Conservation (phyloP, 345 rosid species). For the Angophora floribunda region DNA sequence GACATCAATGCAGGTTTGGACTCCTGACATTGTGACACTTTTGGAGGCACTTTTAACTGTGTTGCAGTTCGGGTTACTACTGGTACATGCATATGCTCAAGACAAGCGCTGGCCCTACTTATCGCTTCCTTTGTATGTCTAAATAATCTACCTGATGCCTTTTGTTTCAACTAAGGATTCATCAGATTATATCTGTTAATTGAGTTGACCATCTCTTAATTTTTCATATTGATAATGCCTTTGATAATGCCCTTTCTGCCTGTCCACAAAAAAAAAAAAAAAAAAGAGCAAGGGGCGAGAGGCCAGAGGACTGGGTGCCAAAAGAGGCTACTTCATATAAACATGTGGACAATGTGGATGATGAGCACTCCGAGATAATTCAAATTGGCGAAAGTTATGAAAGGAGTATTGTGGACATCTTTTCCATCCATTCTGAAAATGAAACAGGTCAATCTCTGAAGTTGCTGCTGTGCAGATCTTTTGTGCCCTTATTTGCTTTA, state of each 20-base stretch:
- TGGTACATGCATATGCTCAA: constrained; percentile 80
- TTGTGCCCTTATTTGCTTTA: not conserved
- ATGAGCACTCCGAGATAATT: constrained; percentile 28
- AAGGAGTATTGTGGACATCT: constrained; percentile 63
- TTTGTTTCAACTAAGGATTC: not conserved
- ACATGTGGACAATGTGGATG: constrained; percentile 17
- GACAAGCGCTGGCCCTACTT: constrained; percentile 93
- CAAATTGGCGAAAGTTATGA: constrained; percentile 28
- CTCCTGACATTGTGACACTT: constrained; percentile 72
- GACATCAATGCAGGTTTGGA: constrained; percentile 62
- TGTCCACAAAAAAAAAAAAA: not conserved
- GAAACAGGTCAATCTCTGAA: constrained; percentile 27
- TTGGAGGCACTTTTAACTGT: constrained; percentile 90
- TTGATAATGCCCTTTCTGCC: not conserved
- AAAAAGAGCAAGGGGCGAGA: constrained; percentile 53
- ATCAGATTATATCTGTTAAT: not conserved
- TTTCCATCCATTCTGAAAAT: constrained; percentile 59
- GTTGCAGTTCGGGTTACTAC: constrained; percentile 64
- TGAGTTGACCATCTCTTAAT: not conserved
- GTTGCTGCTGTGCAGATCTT: not conserved
- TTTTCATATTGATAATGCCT: not conserved
- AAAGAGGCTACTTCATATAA: constrained; percentile 36
- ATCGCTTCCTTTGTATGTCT: constrained; percentile 73
- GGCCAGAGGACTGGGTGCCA: constrained; percentile 98
- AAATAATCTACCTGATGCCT: not conserved